Evolutionary conservation across 2,329 filamentous ascomycete species (phyloP), one percentile per base, ranked within the genome.

Genomic region (Stachybotrys elegans): DNA sequence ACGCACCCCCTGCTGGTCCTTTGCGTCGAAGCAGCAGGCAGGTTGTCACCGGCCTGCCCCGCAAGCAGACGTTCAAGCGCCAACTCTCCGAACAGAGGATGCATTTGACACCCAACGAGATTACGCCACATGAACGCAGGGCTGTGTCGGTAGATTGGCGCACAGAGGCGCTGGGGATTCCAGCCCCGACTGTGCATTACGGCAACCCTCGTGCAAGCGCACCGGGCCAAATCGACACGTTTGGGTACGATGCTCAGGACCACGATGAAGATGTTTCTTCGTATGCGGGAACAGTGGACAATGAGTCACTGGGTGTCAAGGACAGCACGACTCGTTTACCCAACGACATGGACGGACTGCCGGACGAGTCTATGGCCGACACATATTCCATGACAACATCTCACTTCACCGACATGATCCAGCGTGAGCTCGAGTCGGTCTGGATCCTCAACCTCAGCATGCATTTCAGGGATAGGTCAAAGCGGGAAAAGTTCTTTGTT

Each of bases 371-470:
- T 14, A 54, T 55, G 16, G 47, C 61, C 19, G 75, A 79, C 52
- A 63, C 65, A 3, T 69, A 64, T 19, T 78, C 75, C 17, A 66
- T 73, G 49, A 72, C 75, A 14, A 70, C 69, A 4, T 73, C 75
- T 3, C 67, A 75, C 46, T 78, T 86, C 56, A 79, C 86, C 43
- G 70, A 73, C 42, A 72, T 80, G 55, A 77, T 95, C 51, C 81
- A 86, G 51, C 81, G 87, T 50, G 92, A 97, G 64, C 76, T 96
- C 44, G 90, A 96, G 58, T 79, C 76, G 48, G 84, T 79, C 57
- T 98, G 93, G 93, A 97, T 98, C 48, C 73, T 98, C 54, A 98
- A 98, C 59, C 76, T 97, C 48, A 96, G 90, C 66, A 96, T 98
- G 93, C 90, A 95, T 64, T 98, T 96, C 64, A 82, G 91, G 47